Base-by-base conservation (phyloP, 495 filamentous ascomycete genomes). In the Neurospora tetraspora region DNA sequence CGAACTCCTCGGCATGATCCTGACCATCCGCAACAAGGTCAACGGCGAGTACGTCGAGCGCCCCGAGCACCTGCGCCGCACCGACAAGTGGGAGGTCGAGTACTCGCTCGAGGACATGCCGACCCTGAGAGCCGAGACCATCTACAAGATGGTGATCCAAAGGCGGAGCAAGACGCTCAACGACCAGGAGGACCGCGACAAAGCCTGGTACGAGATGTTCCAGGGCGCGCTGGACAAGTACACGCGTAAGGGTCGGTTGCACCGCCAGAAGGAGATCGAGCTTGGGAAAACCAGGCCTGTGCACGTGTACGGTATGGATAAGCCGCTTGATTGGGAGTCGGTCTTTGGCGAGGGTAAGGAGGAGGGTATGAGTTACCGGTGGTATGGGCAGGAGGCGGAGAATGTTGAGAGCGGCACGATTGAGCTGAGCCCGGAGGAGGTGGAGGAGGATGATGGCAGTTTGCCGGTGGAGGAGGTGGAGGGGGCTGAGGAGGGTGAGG, bases 11-110 rank as follows among this genome's bases (percentile, higher is more conserved):
- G 91, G 86, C 38, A 85, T 96, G 82, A 87, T 87, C 4, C 82
- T 97, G 39, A 89, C 88, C 0, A 83, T 93, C 72, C 87, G 87
- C 72, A 95, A 93, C 81, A 87, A 85, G 71, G 86, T 97, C 71
- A 93, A 97, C 80, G 89, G 86, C 34, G 69, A 82, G 20, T 83
- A 85, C 70, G 89, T 94, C 10, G 72, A 80, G 1, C 89, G 94
- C 2, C 92, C 93, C 0, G 69, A 78, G 1, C 68, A 84, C 1
- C 78, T 96, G 53, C 74, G 39, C 0, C 68, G 81, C 14, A 12
- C 20, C 2, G 88, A 94, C 74, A 79, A 82, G 2, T 99, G 96
- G 95, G 80, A 81, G 0, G 81, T 98, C 45, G 89, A 97, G 71
- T 97, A 97, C 80, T 84, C 88, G 34, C 78, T 97, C 39, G 80